These are phyloP conservation scores for Blastobotrys illinoisensis DNA, from an alignment of 1,139 yeast genomes.

Conservation along the genomic window DNA sequence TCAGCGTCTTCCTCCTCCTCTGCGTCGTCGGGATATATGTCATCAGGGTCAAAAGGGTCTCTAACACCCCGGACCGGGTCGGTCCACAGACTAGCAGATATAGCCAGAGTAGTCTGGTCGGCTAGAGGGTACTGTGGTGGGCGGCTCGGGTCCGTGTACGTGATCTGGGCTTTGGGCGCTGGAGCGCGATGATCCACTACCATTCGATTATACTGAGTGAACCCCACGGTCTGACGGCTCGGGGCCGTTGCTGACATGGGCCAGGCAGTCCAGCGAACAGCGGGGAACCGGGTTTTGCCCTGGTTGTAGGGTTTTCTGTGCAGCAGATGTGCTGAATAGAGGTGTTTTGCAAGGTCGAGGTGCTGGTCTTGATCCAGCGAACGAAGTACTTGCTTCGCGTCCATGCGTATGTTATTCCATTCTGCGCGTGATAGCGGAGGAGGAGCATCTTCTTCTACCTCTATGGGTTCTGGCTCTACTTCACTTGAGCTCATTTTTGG, in stretches of 20 bases:
- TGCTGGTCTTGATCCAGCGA: conserved; percentile 25
- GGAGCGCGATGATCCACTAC: not conserved
- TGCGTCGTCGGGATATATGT: not conserved
- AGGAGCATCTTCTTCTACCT: not conserved
- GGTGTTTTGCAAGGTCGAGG: conserved; percentile 25
- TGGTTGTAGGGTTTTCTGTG: conserved; percentile 6
- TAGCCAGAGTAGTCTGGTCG: not conserved
- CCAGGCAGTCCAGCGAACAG: conserved; percentile 9
- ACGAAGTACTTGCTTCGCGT: conserved; percentile 16
- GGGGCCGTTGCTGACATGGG: conserved; percentile 12
- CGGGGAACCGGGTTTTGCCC: conserved; percentile 6
- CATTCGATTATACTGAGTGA: not conserved
- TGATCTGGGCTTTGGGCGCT: not conserved
- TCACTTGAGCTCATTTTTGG: not conserved
- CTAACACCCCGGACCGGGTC: not conserved
- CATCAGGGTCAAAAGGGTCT: not conserved
- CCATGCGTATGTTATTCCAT: conserved; percentile 6
- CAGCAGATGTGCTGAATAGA: conserved; percentile 25
- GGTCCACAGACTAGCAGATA: not conserved
- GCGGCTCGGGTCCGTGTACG: not conserved
- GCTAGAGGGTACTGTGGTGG: not conserved
- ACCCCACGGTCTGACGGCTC: conserved; percentile 4
- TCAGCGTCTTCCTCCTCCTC: not conserved
- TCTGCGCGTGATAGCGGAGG: not conserved
- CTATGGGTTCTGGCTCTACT: not conserved